Base-by-base conservation (phyloP, 306 rosid genomes). In the Astragalus membranaceus region DNA sequence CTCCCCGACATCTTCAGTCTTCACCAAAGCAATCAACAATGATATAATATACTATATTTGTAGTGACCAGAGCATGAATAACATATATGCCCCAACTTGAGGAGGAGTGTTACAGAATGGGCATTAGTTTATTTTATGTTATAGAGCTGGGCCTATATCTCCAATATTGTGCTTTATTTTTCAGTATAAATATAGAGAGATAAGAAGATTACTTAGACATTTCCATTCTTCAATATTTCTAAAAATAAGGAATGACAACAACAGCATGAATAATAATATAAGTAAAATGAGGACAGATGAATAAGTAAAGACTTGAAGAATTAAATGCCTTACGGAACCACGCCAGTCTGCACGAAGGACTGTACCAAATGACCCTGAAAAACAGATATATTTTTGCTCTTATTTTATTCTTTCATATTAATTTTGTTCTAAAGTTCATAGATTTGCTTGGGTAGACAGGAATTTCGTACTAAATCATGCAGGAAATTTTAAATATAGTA, bases 291-390 rank as follows among this genome's bases (percentile, higher is more conserved):
- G 46, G 29, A 82, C 56, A 49, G 17, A 46, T 33, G 33, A 77
- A 65, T 59, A 11, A 29, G 44, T 36, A 43, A 37, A 73, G 10
- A 43, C 52, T 39, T 33, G 49, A 59, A 70, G 61, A 44, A 66
- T 39, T 8, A 74, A 55, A 75, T 72, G 74, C 94, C 96, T 88
- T 89, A 93, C 98, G 6, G 88, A 93, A 75, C 97, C 96, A 79
- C 83, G 91, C 98, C 98, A 93, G 69, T 90, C 96, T 8, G 98
- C 98, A 26, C 82, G 92, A 75, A 85, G 89, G 66, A 93, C 98
- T 53, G 92, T 88, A 81, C 98, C 97, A 76, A 90, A 90, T 41
- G 98, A 93, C 69, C 97, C 98, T 93, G 94, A 75, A 85, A 88
- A 81, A 73, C 76, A 72, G 23, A 20, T 79, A 23, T 62, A 74